phyloP scores from a whole-genome alignment of 2,329 filamentous ascomycete species.

The Cladophialophora immunda region DNA sequence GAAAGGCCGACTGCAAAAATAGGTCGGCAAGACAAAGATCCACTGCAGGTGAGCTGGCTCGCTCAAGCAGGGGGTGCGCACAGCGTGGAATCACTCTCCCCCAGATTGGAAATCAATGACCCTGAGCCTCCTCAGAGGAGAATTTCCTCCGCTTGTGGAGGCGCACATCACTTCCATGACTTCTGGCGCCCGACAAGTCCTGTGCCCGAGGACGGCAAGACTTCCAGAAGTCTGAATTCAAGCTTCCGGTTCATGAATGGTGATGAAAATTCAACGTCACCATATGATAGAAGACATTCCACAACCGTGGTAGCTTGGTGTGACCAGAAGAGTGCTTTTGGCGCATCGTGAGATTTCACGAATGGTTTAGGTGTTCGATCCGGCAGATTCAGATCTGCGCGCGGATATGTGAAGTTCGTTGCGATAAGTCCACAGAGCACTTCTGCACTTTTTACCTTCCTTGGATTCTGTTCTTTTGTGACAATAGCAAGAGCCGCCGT shows the following conservation, averaged over 20 bases:
- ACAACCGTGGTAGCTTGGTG: background rate
- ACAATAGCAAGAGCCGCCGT: background rate
- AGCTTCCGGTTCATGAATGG: background rate
- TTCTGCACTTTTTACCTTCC: background rate
- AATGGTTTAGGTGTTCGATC: background rate
- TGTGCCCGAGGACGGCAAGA: background rate
- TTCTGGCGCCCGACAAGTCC: background rate
- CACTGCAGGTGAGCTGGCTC: background rate
- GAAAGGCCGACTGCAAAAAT: background rate
- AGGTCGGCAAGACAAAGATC: no score
- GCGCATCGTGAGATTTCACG: background rate
- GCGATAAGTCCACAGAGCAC: background rate
- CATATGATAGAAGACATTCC: background rate
- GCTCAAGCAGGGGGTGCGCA: background rate
- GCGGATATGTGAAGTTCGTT: background rate
- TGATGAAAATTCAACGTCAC: background rate
- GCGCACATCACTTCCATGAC: background rate
- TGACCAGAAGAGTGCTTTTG: background rate
- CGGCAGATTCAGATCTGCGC: background rate
- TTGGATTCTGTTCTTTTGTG: background rate
- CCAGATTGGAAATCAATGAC: background rate
- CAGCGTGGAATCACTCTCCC: background rate
- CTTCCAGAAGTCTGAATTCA: background rate
- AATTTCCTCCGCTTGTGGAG: background rate
- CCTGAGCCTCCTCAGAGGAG: background rate